These are phyloP conservation scores for Penicillium nordicum DNA, from an alignment of 2,329 filamentous ascomycete species.

Conservation along the genomic window DNA sequence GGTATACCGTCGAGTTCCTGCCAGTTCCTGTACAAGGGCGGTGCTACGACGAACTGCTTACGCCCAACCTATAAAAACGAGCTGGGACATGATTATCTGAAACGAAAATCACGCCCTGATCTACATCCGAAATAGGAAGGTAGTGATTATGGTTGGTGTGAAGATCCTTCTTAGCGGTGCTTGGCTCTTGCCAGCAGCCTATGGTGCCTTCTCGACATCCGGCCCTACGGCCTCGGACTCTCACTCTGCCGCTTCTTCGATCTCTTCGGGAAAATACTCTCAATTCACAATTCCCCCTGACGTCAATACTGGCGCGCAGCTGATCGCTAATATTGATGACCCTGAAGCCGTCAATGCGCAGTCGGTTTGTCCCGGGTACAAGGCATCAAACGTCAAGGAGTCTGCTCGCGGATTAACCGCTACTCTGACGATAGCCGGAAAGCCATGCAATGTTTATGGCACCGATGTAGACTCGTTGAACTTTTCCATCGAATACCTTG, in stretches of 20 bases:
- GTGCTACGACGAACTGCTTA: not conserved
- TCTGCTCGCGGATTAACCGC: conserved; percentile 51
- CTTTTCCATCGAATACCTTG: conserved; percentile 66
- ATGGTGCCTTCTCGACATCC: conserved; percentile 20
- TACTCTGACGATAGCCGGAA: conserved; percentile 51
- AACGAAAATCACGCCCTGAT: not conserved
- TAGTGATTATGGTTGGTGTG: conserved; percentile 24
- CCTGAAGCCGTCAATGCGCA: conserved; percentile 62
- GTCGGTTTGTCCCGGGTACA: conserved; percentile 60
- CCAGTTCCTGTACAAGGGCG: not conserved
- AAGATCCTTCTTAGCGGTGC: conserved; percentile 19
- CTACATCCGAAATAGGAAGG: not conserved
- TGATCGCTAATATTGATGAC: conserved; percentile 63
- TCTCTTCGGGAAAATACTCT: conserved; percentile 18
- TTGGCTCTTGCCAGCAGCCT: conserved; percentile 27
- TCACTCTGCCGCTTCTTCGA: not conserved
- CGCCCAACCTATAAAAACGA: conserved; percentile 15
- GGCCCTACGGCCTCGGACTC: conserved; percentile 1
- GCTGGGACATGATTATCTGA: not conserved
- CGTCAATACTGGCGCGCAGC: conserved; percentile 45
- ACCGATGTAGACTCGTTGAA: conserved; percentile 66
- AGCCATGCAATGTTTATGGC: conserved; percentile 70
- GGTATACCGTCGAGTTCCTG: not conserved
- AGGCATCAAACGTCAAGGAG: conserved; percentile 49
- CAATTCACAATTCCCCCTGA: conserved; percentile 50